Evolutionary conservation across 257 asterid genomes (phyloP), one percentile per base, ranked within the genome.

Genomic region (Lavandula angustifolia): DNA sequence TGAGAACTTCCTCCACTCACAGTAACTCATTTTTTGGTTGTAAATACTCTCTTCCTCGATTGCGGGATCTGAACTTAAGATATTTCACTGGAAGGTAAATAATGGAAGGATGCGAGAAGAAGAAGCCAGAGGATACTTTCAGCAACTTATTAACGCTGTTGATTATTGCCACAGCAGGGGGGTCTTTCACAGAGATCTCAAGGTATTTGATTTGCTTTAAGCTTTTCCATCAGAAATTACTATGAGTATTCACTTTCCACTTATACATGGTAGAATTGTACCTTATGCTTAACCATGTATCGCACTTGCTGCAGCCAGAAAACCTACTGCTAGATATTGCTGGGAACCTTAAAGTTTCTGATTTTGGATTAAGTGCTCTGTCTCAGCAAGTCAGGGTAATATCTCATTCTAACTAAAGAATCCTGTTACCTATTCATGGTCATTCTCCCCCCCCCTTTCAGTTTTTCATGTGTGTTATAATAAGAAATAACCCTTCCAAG

Each of bases 101-200:
- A 79, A 88, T 67, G 95, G 98, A 70, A 85, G 95, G 71, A 91
- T 91, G 98, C 79, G 75, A 57, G 98, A 91, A 77, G 84, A 82
- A 17, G 92, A 88, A 63, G 98, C 94, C 18, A 82, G 95, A 79
- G 83, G 85, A 75, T 91, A 88, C 57, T 88, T 91, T 78, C 96
- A 91, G 78, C 98, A 91, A 67, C 95, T 91, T 43, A 78, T 91
- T 62, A 86, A 91, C 69, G 90, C 88, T 9, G 98, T 91, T 68
- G 98, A 91, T 81, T 91, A 91, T 81, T 91, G 96, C 79, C 98
- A 91, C 72, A 91, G 98, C 78, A 80, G 98, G 72, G 98, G 98
- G 47, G 98, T 86, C 27, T 91, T 82, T 73, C 98, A 91, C 68
- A 81, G 98, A 78, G 98, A 91, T 80, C 79, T 91, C 33, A 91